phyloP scores from a whole-genome alignment of 2,329 filamentous ascomycete species.

The Hymenoscyphus repandus region DNA sequence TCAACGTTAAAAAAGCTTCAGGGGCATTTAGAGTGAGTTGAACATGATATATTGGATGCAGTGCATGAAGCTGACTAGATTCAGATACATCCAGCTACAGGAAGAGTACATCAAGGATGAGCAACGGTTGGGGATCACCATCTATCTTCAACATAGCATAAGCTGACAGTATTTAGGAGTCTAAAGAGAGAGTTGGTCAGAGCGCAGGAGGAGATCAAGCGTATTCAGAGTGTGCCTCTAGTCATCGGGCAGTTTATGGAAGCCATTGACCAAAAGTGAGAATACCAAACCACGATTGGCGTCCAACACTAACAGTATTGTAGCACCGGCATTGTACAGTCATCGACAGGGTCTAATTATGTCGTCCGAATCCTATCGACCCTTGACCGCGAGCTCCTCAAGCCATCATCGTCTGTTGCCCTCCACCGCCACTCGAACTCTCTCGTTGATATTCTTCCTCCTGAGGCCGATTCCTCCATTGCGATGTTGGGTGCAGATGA shows the following conservation, averaged over 20 bases:
- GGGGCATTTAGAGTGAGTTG: conserved; percentile 80
- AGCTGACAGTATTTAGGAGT: conserved; percentile 52
- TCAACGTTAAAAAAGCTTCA: conserved; percentile 94
- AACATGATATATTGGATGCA: neutral
- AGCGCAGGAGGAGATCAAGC: conserved; percentile 98
- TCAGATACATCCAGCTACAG: conserved; percentile 88
- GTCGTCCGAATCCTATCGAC: conserved; percentile 97
- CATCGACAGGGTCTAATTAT: conserved; percentile 97
- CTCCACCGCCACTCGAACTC: conserved; percentile 98
- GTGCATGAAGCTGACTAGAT: conserved; percentile 23
- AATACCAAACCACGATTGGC: conserved; percentile 1
- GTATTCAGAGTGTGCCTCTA: conserved; percentile 95
- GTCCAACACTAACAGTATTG: conserved; percentile 15
- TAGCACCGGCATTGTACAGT: conserved; percentile 97
- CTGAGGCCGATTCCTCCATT: conserved; percentile 96
- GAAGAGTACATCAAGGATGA: conserved; percentile 99
- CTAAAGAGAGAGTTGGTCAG: conserved; percentile 95
- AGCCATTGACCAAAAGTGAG: conserved; percentile 97
- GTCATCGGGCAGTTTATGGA: conserved; percentile 99
- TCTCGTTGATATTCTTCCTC: conserved; percentile 96
- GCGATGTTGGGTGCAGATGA: conserved; percentile 95
- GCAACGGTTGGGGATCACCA: conserved; percentile 59
- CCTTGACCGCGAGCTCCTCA: conserved; percentile 94
- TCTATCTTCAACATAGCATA: neutral
- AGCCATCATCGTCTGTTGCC: conserved; percentile 95